Percentiles rank a stretch among this genome's conserved stretches.
Evolutionary conservation across 2,329 filamentous ascomycete species (phyloP).

Genomic region (Sporothrix schenckii): DNA sequence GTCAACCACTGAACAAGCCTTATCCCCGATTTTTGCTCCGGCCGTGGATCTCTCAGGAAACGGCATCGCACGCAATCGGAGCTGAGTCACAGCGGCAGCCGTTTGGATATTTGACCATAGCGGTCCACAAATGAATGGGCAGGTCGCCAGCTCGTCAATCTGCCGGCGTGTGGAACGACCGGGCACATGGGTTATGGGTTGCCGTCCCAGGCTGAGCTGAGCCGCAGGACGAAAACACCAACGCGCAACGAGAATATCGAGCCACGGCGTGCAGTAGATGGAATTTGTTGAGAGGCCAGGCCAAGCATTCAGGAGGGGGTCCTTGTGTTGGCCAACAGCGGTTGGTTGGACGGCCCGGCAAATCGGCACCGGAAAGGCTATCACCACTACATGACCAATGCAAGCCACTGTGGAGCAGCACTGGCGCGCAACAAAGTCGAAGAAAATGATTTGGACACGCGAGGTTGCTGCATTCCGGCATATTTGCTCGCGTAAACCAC

Average conservation of each 20-base stretch:
- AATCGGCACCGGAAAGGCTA: conserved; percentile 29
- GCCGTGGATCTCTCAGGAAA: neutral
- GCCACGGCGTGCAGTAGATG: too few species aligned
- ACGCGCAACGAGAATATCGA: neutral
- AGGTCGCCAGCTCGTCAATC: neutral
- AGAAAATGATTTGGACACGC: too few species aligned
- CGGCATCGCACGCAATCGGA: neutral
- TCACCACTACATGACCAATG: neutral
- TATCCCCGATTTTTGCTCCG: too few species aligned
- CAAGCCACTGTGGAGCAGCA: neutral
- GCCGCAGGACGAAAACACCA: neutral
- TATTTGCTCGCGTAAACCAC: too few species aligned
- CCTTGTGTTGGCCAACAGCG: neutral
- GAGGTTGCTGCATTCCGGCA: neutral
- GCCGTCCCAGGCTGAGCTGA: conserved; percentile 14
- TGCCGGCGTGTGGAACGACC: neutral
- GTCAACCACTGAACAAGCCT: too few species aligned
- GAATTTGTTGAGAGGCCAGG: neutral
- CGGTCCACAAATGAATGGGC: neutral
- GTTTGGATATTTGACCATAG: neutral
- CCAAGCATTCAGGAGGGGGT: neutral
- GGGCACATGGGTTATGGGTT: conserved; percentile 18
- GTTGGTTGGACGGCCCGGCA: conserved; percentile 21
- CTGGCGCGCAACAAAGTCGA: neutral
- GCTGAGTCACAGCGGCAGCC: neutral